A percentile compares a stretch with the other conserved stretches of the same genome.
These are phyloP conservation scores for Phytopythium sindhum DNA, from an alignment of 352 stramenopile species.

Conservation along the genomic window DNA sequence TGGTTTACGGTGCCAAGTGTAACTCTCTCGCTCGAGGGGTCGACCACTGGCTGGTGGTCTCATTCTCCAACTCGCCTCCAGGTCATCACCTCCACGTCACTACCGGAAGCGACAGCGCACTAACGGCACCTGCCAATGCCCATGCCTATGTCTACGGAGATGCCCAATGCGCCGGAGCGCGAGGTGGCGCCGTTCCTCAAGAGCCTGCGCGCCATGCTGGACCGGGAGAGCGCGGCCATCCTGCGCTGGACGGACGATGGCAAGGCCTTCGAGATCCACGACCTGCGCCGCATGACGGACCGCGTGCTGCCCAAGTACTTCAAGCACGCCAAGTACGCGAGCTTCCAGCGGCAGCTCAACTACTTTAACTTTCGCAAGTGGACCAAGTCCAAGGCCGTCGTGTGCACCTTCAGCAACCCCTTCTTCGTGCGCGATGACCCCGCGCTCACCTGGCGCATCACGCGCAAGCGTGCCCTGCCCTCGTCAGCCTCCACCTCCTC, in stretches of 20 bases:
- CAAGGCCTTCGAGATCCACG: conserved; percentile 61
- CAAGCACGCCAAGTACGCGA: conserved; percentile 89
- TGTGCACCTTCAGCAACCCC: conserved; percentile 78
- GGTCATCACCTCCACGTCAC: neutral
- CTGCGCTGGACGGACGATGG: conserved; percentile 58
- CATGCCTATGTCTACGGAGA: neutral
- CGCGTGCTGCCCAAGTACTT: conserved; percentile 90
- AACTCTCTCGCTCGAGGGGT: neutral
- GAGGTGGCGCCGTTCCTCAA: conserved; percentile 62
- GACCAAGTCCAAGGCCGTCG: conserved; percentile 64
- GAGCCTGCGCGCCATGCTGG: conserved; percentile 54
- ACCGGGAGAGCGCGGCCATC: conserved; percentile 46
- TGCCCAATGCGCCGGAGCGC: conserved; percentile 15
- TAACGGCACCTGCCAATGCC: neutral
- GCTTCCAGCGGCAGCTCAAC: conserved; percentile 88
- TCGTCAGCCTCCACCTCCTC: conserved; percentile 8
- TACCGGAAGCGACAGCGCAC: neutral
- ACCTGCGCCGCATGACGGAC: conserved; percentile 67
- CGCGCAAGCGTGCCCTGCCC: conserved; percentile 41
- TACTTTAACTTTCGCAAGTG: conserved; percentile 91
- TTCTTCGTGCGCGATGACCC: conserved; percentile 64
- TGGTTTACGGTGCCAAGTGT: neutral
- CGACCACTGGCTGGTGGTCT: neutral
- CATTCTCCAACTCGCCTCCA: neutral
- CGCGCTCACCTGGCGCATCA: conserved; percentile 60